Conservation (phyloP, 495 filamentous ascomycete species). For the Immersiella caudata region DNA sequence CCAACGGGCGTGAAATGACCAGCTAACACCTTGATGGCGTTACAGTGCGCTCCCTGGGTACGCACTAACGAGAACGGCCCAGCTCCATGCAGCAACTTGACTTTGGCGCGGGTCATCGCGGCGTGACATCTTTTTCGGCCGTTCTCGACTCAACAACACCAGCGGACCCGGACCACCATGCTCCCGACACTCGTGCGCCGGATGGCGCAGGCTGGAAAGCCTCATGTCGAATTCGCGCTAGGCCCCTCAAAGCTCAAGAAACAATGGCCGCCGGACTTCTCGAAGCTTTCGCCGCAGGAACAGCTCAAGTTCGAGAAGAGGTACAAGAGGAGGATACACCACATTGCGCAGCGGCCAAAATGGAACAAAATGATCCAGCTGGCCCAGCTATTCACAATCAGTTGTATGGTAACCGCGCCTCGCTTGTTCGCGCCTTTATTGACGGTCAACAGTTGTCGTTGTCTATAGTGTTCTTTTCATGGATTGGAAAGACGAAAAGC, state of each 20-base stretch:
- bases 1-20: not conserved
- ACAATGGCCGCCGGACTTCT: slow-evolving; percentile 91
- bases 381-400: slow-evolving; percentile 66
- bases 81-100: not conserved
- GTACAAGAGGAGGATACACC: slow-evolving; percentile 66
- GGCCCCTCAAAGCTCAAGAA: slow-evolving; percentile 65
- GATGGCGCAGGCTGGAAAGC: slow-evolving; percentile 32
- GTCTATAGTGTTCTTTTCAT: slow-evolving; percentile 77
- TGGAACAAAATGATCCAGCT: slow-evolving; percentile 74
- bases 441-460: slow-evolving; percentile 57
- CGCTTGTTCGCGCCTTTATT: slow-evolving; percentile 5
- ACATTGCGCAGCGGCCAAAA: slow-evolving; percentile 73
- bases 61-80: not conserved
- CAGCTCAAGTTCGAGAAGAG: slow-evolving; percentile 83
- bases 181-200: slow-evolving; percentile 48
- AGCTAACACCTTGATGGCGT: not conserved
- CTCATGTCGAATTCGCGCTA: slow-evolving; percentile 7
- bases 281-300: slow-evolving; percentile 74
- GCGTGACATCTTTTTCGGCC: not conserved
- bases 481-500: slow-evolving; percentile 67
- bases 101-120: slow-evolving; percentile 14
- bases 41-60: not conserved
- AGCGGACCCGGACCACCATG: slow-evolving; percentile 35
- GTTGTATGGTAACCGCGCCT: slow-evolving; percentile 64
- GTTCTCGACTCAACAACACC: not conserved